Conservation (phyloP, 768 basidiomycete species). For the Trametes sanguinea region DNA sequence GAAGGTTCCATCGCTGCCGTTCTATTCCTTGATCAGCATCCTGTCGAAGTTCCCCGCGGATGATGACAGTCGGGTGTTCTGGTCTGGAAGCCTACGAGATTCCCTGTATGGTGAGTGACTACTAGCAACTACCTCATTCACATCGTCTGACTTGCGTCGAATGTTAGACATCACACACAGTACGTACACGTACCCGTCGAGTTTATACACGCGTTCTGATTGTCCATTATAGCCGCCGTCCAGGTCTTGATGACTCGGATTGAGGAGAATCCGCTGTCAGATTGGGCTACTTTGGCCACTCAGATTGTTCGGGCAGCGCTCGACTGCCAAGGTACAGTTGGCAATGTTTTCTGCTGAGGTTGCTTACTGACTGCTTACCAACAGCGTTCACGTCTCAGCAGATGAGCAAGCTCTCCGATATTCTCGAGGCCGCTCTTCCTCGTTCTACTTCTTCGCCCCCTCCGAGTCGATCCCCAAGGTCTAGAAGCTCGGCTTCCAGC, state of each 20-base stretch:
- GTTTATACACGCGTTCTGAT: neutral
- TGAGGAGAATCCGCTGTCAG: slow-evolving; percentile 35
- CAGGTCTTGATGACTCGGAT: slow-evolving; percentile 59
- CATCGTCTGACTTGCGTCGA: neutral
- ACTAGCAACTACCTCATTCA: too few relatives aligned
- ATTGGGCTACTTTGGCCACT: slow-evolving; percentile 46
- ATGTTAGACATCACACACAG: slow-evolving; percentile 39
- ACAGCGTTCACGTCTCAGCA: slow-evolving; percentile 69
- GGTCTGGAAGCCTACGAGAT: slow-evolving; percentile 64
- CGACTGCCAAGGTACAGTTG: slow-evolving; percentile 56
- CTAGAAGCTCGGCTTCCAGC: slow-evolving; percentile 16
- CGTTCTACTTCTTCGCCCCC: slow-evolving; percentile 28
- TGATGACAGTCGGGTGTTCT: slow-evolving; percentile 74
- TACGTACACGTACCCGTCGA: slow-evolving; percentile 17
- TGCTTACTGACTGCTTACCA: slow-evolving; percentile 7
- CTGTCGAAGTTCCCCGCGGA: slow-evolving; percentile 79
- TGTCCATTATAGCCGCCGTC: slow-evolving; percentile 43
- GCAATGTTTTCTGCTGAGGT: neutral
- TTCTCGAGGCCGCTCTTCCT: slow-evolving; percentile 38
- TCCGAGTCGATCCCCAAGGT: slow-evolving; percentile 10
- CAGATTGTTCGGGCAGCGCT: slow-evolving; percentile 48
- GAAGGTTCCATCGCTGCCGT: slow-evolving; percentile 81
- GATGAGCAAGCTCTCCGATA: slow-evolving; percentile 46
- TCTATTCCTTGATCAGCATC: slow-evolving; percentile 74
- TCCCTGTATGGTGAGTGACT: slow-evolving; percentile 58